These are phyloP conservation scores for Ustilago trichophora DNA, from an alignment of 1,284 basidiomycete genomes.

Conservation along the genomic window DNA sequence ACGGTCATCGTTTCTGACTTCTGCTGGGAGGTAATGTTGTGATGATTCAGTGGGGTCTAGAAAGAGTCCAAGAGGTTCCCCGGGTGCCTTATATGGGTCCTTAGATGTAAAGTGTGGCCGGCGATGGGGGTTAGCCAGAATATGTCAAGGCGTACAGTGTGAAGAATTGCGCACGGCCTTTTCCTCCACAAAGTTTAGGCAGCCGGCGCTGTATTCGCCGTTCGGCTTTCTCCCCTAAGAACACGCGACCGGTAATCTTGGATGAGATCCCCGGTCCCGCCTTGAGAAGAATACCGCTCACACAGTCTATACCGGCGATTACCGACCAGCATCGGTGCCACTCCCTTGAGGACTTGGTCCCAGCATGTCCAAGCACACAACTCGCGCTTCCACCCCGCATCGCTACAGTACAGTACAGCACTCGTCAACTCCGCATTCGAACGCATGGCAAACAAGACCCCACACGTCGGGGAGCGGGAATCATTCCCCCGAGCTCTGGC, in stretches of 20 bases:
- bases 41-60: no score
- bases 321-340: background rate
- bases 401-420: no score
- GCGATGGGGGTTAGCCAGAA: background rate
- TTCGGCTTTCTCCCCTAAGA: constrained; percentile 29
- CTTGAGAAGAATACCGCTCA: background rate
- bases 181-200: constrained; percentile 5
- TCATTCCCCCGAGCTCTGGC: background rate
- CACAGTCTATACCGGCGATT: background rate
- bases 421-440: no score
- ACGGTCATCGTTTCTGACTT: constrained; percentile 19
- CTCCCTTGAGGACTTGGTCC: background rate
- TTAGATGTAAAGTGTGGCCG: background rate
- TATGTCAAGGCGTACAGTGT: no score
- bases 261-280: constrained; percentile 25
- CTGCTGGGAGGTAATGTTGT: no score
- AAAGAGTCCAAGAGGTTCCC: no score
- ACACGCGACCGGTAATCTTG: constrained; percentile 22
- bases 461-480: background rate
- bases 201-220: constrained; percentile 7
- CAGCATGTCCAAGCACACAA: no score
- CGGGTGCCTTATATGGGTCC: background rate
- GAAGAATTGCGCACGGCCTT: constrained; percentile 13
- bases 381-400: no score
- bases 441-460: no score